phyloP scores from a whole-genome alignment of 768 basidiomycete species.

The Phlebiopsis gigantea region DNA sequence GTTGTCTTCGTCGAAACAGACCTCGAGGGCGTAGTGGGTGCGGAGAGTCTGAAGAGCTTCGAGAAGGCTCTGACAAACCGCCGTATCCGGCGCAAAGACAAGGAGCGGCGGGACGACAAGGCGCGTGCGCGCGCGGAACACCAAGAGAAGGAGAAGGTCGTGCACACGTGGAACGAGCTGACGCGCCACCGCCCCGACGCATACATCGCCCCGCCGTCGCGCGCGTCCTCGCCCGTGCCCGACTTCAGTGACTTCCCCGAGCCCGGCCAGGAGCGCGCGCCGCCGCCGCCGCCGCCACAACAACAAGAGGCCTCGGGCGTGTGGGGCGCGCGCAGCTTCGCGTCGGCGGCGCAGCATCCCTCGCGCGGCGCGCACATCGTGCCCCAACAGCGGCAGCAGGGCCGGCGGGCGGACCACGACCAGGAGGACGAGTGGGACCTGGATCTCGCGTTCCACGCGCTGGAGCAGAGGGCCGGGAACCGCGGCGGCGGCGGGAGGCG shows the following conservation, averaged over 20 bases:
- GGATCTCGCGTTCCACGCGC: constrained; percentile 76
- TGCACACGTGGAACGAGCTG: constrained; percentile 19
- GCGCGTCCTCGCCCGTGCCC: constrained; percentile 63
- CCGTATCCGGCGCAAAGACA: constrained; percentile 69
- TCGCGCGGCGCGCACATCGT: constrained; percentile 11
- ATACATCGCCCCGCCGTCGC: constrained; percentile 11
- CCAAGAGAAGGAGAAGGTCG: constrained; percentile 46
- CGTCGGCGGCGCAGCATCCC: constrained; percentile 56
- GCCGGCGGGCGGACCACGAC: constrained; percentile 21
- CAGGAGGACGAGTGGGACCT: constrained; percentile 69
- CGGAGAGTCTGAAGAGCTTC: constrained; percentile 73
- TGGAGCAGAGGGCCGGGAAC: constrained; percentile 49
- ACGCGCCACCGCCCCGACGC: constrained; percentile 12
- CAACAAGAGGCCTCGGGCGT: constrained; percentile 38
- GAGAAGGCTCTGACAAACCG: constrained; percentile 78
- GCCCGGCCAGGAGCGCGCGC: constrained; percentile 3
- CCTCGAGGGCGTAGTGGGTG: constrained; percentile 70
- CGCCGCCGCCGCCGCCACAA: constrained; percentile 4
- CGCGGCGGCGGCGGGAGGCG: constrained; percentile 51
- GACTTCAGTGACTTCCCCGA: constrained; percentile 27
- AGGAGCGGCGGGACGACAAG: constrained; percentile 80
- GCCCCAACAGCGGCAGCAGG: constrained; percentile 16
- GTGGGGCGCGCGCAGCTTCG: constrained; percentile 81
- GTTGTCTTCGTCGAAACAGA: constrained; percentile 93
- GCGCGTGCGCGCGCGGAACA: constrained; percentile 78